Evolutionary conservation across 345 rosid species (phyloP), one percentile per base, ranked within the genome.

Genomic region (Durio zibethinus): DNA sequence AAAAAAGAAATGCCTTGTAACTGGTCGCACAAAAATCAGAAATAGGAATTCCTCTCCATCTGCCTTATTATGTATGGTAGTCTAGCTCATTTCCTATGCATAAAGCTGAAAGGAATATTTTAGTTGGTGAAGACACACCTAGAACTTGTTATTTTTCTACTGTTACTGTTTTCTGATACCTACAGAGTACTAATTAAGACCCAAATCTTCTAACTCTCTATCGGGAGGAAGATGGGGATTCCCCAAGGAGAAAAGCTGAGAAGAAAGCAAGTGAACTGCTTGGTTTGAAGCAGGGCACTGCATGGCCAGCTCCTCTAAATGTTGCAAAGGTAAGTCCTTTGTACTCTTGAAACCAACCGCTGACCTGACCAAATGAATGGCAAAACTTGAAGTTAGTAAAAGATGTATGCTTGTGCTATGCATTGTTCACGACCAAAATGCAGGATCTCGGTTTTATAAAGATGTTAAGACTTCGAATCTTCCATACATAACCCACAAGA

Each of bases 231-330:
- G 90, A 81, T 3, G 82, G 91, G 66, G 84, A 42, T 48, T 82
- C 81, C 11, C 93, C 97, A 0, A 31, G 81, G 48, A 94, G 92
- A 74, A 90, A 94, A 56, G 94, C 85, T 0, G 93, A 82, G 88
- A 93, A 93, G 56, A 93, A 80, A 5, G 89, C 88, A 0, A 93
- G 94, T 0, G 98, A 91, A 12, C 86, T 85, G 11, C 92, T 82
- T 1, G 97, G 98, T 74, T 93, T 91, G 87, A 93, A 92, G 72
- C 84, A 50, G 9, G 99, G 99, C 48, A 95, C 99, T 0, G 97
- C 97, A 79, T 95, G 99, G 14, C 99, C 99, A n/a, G 99, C 99
- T 77, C 98, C 99, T 87, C 97, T 89, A 72, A 95, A 89, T 16
- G 99, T 95, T 38, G 96, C 93, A 78, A 92, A 95, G 11, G 93